phyloP scores from a whole-genome alignment of 148 eudicot species.

The Persicaria tinctoria region DNA sequence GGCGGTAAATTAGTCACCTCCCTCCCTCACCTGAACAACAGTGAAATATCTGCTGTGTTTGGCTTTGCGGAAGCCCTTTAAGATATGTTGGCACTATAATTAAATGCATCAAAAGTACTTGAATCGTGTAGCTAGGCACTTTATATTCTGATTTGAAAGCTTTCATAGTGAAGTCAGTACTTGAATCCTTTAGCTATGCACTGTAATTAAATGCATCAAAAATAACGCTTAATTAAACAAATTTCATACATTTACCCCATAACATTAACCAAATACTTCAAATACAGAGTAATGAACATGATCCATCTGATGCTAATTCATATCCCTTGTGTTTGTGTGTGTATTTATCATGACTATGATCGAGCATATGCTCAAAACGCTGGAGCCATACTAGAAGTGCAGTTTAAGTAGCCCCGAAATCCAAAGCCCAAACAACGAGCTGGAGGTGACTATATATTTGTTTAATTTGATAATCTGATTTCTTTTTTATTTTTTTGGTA shows the following conservation, averaged over 20 bases:
- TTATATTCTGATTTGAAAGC: not conserved
- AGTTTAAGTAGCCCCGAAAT: conserved; percentile 66
- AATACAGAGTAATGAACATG: not conserved
- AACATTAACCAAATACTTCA: too few relatives aligned
- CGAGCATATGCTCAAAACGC: conserved; percentile 79
- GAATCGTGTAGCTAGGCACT: not conserved
- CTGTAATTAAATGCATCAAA: not conserved
- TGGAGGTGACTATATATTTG: conserved; percentile 39
- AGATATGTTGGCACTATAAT: too few relatives aligned
- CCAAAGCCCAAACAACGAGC: conserved; percentile 45
- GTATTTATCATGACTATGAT: conserved; percentile 16
- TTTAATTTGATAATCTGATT: not conserved
- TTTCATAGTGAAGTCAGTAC: not conserved
- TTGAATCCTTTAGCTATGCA: not conserved
- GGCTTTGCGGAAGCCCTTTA: too few relatives aligned
- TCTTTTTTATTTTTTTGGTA: not conserved
- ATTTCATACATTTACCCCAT: not conserved
- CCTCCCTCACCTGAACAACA: not conserved
- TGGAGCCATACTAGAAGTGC: conserved; percentile 84
- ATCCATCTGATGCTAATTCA: not conserved
- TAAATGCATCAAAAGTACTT: too few relatives aligned
- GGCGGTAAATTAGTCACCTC: not conserved
- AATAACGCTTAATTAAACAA: not conserved
- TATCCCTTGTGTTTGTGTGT: not conserved
- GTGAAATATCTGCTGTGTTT: conserved; percentile 9